These are phyloP conservation scores for Salvia splendens DNA, from an alignment of 257 asterid genomes.

Conservation along the genomic window DNA sequence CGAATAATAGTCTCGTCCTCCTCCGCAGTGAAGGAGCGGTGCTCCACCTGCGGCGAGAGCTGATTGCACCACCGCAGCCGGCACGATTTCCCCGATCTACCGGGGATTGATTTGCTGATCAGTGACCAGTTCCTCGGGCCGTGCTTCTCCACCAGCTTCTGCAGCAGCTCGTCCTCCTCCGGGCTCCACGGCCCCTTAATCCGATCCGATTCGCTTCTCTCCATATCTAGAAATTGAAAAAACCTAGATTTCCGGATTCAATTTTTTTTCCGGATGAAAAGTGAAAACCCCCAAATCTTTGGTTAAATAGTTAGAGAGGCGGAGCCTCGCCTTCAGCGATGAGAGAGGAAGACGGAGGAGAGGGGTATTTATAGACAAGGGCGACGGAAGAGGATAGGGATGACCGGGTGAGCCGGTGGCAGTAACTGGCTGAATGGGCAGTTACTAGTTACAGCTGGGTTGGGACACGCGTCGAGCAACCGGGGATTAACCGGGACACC, in stretches of 20 bases:
- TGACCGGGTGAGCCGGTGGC: conserved; percentile 54
- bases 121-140: conserved; percentile 84
- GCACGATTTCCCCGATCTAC: conserved; percentile 81
- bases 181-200: conserved; percentile 93
- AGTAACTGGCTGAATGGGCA: conserved; percentile 50
- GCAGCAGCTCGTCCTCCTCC: conserved; percentile 69
- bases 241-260: not conserved
- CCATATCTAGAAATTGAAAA: conserved; percentile 33
- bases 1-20: conserved; percentile 66
- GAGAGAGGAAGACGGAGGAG: conserved; percentile 20
- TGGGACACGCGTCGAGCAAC: conserved; percentile 59
- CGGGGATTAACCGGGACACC: no score
- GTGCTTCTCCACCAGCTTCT: conserved; percentile 58
- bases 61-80: conserved; percentile 88
- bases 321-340: conserved; percentile 52
- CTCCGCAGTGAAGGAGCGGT: conserved; percentile 63
- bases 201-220: conserved; percentile 60
- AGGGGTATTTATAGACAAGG: conserved; percentile 40
- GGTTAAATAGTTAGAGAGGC: conserved; percentile 46
- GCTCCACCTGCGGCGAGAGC: conserved; percentile 84
- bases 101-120: conserved; percentile 73
- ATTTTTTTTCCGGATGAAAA: not conserved
- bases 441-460: conserved; percentile 69
- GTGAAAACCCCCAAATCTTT: not conserved
- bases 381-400: conserved; percentile 42